A percentile compares a stretch with the other conserved stretches of the same genome.
phyloP scores from a whole-genome alignment of 306 rosid species.

The Trifolium repens region DNA sequence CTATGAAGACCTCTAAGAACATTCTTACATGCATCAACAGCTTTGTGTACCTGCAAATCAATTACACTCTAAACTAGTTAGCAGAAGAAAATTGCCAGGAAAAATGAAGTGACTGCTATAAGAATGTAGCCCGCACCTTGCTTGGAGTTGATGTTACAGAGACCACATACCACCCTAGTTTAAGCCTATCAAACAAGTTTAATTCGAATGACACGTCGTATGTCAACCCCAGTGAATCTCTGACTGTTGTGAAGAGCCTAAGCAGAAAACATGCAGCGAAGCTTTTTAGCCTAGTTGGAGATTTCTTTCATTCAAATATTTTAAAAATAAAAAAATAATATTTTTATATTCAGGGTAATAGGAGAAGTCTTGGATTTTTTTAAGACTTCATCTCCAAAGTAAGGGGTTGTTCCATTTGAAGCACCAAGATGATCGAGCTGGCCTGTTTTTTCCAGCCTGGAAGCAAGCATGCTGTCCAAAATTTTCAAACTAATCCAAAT shows the following conservation, averaged over 20 bases:
- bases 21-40: conserved; percentile 96
- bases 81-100: conserved; percentile 33
- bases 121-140: conserved; percentile 69
- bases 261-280: conserved; percentile 41
- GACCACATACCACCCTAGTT: conserved; percentile 95
- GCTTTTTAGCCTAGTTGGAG: conserved; percentile 35
- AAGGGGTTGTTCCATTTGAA: conserved; percentile 2
- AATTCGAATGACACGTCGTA: conserved; percentile 95
- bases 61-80: conserved; percentile 37
- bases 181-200: conserved; percentile 90
- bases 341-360: background rate
- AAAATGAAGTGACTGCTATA: conserved; percentile 17
- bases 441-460: background rate
- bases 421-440: background rate
- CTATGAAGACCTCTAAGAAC: conserved; percentile 94
- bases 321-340: conserved; percentile 3
- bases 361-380: conserved; percentile 12
- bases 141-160: conserved; percentile 97
- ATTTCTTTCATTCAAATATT: background rate
- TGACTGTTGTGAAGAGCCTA: conserved; percentile 94
- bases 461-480: conserved; percentile 10
- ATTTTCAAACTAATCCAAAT: conserved; percentile 35
- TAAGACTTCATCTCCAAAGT: conserved; percentile 20
- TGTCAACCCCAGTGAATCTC: conserved; percentile 97
- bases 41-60: conserved; percentile 83